A percentile compares a stretch with the other conserved stretches of the same genome.
Conservation (phyloP, 2,329 filamentous ascomycete genomes). For the Aquanectria penicillioides region DNA sequence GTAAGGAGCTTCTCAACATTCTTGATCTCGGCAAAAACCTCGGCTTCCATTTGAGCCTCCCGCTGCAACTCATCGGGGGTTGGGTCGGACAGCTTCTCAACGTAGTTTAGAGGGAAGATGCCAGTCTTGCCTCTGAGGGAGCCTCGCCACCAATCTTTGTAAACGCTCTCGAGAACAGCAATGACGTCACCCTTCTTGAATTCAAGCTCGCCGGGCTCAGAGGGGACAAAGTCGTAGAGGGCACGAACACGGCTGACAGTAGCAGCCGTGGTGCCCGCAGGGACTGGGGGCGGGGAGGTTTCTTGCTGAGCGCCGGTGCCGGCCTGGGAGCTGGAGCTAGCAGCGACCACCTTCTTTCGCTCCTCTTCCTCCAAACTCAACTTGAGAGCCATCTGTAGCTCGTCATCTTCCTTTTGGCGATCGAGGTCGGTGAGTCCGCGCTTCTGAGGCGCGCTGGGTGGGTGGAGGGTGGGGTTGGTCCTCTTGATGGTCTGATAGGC, state of each 20-base stretch:
- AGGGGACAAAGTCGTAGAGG: slow-evolving; percentile 93
- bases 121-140: slow-evolving; percentile 93
- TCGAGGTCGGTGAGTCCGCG: slow-evolving; percentile 89
- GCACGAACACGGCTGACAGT: slow-evolving; percentile 95
- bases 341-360: slow-evolving; percentile 61
- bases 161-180: slow-evolving; percentile 95
- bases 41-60: slow-evolving; percentile 92
- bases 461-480: slow-evolving; percentile 86
- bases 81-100: slow-evolving; percentile 95
- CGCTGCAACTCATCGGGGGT: slow-evolving; percentile 93
- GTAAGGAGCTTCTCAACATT: slow-evolving; percentile 80
- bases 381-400: slow-evolving; percentile 94
- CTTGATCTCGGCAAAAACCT: slow-evolving; percentile 73
- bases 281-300: slow-evolving; percentile 63
- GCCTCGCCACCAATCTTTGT: slow-evolving; percentile 99
- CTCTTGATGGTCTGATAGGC: slow-evolving; percentile 88
- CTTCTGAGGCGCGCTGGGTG: slow-evolving; percentile 94
- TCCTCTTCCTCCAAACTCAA: slow-evolving; percentile 91
- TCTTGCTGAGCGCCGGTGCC: slow-evolving; percentile 53
- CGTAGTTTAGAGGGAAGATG: slow-evolving; percentile 98
- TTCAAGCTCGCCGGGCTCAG: slow-evolving; percentile 92
- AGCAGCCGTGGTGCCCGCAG: slow-evolving; percentile 90
- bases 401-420: slow-evolving; percentile 94
- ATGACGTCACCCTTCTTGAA: slow-evolving; percentile 98
- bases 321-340: slow-evolving; percentile 44